Evolutionary conservation across 2,329 filamentous ascomycete species (phyloP).

Genomic region (Fonsecaea erecta): DNA sequence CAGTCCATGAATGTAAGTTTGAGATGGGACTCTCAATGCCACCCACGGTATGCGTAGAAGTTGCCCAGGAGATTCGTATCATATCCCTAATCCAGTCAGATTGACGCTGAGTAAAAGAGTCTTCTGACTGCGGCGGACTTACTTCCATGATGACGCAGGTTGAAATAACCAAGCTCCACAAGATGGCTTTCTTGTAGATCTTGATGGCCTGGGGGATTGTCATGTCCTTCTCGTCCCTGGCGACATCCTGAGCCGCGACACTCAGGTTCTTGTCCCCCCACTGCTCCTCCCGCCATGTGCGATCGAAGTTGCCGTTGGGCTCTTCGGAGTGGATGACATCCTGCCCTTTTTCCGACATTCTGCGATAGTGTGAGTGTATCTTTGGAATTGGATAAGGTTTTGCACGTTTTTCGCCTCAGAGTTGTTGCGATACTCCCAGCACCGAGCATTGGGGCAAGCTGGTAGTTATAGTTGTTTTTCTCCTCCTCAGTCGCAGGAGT

Average conservation of each 20-base stretch:
- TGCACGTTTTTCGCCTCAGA: too few species aligned
- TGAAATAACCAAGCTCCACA: constrained; percentile 49
- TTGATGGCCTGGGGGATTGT: constrained; percentile 33
- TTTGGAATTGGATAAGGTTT: not conserved
- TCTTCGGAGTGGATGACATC: constrained; percentile 12
- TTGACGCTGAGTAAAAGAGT: not conserved
- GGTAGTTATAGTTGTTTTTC: constrained; percentile 6
- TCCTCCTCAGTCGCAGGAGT: not conserved
- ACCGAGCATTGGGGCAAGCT: not conserved
- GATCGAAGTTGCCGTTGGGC: constrained; percentile 28
- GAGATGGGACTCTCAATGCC: not conserved
- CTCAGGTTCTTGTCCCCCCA: constrained; percentile 25
- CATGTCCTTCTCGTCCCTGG: constrained; percentile 31
- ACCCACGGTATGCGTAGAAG: constrained; percentile 52
- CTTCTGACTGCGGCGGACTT: not conserved
- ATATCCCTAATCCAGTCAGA: constrained; percentile 43
- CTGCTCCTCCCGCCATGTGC: constrained; percentile 27
- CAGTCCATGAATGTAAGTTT: not conserved
- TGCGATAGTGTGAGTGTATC: too few species aligned
- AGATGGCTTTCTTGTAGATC: constrained; percentile 39
- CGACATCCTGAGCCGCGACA: constrained; percentile 21
- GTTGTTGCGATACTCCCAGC: not conserved
- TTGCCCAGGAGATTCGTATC: constrained; percentile 58
- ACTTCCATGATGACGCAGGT: constrained; percentile 57
- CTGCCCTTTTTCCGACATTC: constrained; percentile 21